A percentile compares a stretch with the other conserved stretches of the same genome.
These are phyloP conservation scores for Neofusicoccum kwambonambiense DNA, from an alignment of 2,329 filamentous ascomycete species.

Conservation along the genomic window DNA sequence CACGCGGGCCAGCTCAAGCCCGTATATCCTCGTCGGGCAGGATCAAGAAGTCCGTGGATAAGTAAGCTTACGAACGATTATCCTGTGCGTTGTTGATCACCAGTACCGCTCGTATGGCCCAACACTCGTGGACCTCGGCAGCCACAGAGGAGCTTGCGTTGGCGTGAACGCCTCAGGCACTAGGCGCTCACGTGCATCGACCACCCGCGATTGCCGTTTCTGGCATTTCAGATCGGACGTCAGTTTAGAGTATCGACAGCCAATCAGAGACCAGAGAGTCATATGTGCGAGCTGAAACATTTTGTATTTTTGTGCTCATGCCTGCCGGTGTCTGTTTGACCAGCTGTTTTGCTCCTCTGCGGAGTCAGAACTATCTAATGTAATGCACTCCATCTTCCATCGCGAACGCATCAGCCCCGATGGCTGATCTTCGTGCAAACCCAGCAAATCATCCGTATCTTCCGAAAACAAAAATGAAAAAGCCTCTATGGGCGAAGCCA, in stretches of 20 bases:
- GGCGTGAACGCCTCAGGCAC: background rate
- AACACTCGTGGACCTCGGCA: background rate
- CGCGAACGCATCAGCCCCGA: background rate
- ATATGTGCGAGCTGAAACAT: background rate
- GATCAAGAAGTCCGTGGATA: background rate
- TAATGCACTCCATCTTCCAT: background rate
- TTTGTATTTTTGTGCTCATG: background rate
- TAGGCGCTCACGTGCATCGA: background rate
- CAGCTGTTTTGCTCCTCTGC: background rate
- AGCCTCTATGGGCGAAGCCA: conserved; percentile 7
- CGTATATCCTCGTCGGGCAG: background rate
- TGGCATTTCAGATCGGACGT: background rate
- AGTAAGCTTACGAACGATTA: conserved; percentile 3
- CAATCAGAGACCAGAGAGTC: background rate
- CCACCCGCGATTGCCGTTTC: background rate
- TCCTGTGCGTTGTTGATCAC: background rate
- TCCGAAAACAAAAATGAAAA: background rate
- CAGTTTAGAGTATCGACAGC: background rate
- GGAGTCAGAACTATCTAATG: background rate
- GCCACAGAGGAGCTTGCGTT: background rate
- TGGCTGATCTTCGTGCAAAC: background rate
- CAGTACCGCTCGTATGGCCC: background rate
- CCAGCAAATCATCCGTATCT: background rate
- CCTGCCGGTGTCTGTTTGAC: background rate
- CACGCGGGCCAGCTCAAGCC: background rate